These are phyloP conservation scores for Xylariales sp. DNA, from an alignment of 2,329 filamentous ascomycete species.

Conservation along the genomic window DNA sequence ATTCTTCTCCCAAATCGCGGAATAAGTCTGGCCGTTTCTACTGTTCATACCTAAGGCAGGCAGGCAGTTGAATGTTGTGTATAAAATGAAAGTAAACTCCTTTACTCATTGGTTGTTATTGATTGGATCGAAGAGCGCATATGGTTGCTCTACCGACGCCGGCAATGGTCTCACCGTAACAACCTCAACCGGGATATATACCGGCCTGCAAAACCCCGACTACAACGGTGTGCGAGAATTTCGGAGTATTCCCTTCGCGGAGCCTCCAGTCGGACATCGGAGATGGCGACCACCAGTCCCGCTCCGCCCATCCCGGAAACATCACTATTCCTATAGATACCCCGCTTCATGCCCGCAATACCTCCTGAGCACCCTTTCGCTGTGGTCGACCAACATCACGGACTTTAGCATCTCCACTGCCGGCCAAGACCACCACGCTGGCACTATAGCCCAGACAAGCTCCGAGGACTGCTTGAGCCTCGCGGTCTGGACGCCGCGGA, in stretches of 20 bases:
- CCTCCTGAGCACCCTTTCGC: conserved; percentile 1
- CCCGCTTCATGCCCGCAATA: conserved; percentile 2
- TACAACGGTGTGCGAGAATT: conserved; percentile 3
- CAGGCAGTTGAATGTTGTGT: too few species aligned
- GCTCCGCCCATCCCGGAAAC: conserved; percentile 1
- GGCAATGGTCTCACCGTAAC: conserved; percentile 1
- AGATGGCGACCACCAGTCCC: conserved; percentile 3
- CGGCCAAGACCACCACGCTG: conserved; percentile 1
- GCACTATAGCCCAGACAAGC: conserved; percentile 2
- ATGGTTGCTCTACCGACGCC: too few species aligned
- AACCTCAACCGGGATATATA: conserved; percentile 3
- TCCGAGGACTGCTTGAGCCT: conserved; percentile 12
- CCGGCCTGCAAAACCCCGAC: conserved; percentile 1
- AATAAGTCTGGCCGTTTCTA: too few species aligned
- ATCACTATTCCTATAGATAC: background rate
- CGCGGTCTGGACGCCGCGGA: conserved; percentile 10
- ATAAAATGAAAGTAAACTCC: too few species aligned
- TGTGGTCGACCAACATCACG: conserved; percentile 1
- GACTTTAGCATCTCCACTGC: conserved; percentile 6
- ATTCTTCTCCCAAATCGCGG: background rate
- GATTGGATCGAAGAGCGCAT: too few species aligned
- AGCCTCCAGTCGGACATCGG: conserved; percentile 3
- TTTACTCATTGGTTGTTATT: too few species aligned
- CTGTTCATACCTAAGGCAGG: too few species aligned
- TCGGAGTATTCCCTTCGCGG: conserved; percentile 5